Evolutionary conservation across 2,329 filamentous ascomycete genomes (phyloP).

Genomic region (Talaromyces albobiverticillius): DNA sequence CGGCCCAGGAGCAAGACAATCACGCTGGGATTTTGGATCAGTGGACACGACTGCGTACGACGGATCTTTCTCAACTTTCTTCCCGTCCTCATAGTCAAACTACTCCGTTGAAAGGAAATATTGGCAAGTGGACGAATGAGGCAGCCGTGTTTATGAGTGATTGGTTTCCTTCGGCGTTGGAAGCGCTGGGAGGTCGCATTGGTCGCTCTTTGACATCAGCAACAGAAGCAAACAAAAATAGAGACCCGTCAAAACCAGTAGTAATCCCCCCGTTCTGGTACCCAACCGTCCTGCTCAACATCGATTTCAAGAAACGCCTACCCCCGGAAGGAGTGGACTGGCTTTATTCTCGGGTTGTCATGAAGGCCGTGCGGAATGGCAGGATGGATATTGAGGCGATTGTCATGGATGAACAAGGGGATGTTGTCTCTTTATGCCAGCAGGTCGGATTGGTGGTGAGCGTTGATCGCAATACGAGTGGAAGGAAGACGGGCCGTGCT

Average conservation of each 20-base stretch:
- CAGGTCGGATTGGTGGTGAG: constrained; percentile 65
- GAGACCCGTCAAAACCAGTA: too few relatives aligned
- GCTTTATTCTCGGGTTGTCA: constrained; percentile 63
- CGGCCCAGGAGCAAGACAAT: constrained; percentile 17
- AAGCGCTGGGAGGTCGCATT: constrained; percentile 18
- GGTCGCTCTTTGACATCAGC: too few relatives aligned
- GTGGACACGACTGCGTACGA: constrained; percentile 63
- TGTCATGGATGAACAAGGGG: constrained; percentile 61
- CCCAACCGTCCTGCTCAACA: constrained; percentile 69
- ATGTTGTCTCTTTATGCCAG: constrained; percentile 65
- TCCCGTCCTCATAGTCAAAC: neutral
- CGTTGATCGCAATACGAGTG: constrained; percentile 61
- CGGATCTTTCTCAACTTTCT: constrained; percentile 26
- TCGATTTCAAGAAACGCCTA: constrained; percentile 73
- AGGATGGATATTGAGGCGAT: constrained; percentile 72
- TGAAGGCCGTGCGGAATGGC: constrained; percentile 68
- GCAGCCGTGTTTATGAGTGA: constrained; percentile 66
- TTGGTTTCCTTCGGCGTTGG: constrained; percentile 61
- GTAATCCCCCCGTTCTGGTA: constrained; percentile 64
- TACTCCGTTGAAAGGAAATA: neutral
- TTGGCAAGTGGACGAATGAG: constrained; percentile 60
- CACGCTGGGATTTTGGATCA: constrained; percentile 51
- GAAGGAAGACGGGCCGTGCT: constrained; percentile 40
- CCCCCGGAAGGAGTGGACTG: constrained; percentile 68
- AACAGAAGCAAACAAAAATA: too few relatives aligned